Percentiles rank a stretch among this genome's conserved stretches.
Evolutionary conservation across 352 stramenopile species (phyloP).

Genomic region (Pythium rishiriense): DNA sequence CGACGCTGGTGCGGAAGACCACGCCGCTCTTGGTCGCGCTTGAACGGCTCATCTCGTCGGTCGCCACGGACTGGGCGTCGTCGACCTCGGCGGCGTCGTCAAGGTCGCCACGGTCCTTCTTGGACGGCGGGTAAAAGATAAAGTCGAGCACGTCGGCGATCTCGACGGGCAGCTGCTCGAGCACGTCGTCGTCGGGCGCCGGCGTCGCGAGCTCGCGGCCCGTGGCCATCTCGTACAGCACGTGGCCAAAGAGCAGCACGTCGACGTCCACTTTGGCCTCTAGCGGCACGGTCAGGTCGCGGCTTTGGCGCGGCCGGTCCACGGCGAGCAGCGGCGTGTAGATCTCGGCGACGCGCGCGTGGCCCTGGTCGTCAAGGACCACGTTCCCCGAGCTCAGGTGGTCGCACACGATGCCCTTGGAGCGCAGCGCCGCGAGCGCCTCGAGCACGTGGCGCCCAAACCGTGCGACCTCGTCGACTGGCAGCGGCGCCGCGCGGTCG

Average conservation of each 20-base stretch:
- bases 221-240: conserved; percentile 80
- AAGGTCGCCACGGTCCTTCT: background rate
- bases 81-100: background rate
- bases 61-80: conserved; percentile 1
- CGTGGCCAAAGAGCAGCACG: conserved; percentile 64
- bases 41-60: too few species aligned
- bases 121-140: conserved; percentile 46
- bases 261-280: conserved; percentile 71
- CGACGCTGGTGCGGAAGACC: conserved; percentile 40
- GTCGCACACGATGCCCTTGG: conserved; percentile 69
- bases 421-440: conserved; percentile 48
- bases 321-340: conserved; percentile 64
- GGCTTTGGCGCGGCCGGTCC: conserved; percentile 52
- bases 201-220: conserved; percentile 51
- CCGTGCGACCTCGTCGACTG: conserved; percentile 48
- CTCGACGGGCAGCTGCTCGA: conserved; percentile 52
- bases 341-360: conserved; percentile 60
- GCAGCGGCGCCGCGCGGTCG: conserved; percentile 38
- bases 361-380: conserved; percentile 51
- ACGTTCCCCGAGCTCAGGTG: conserved; percentile 68
- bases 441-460: conserved; percentile 65
- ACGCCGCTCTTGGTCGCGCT: conserved; percentile 21
- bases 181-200: conserved; percentile 44
- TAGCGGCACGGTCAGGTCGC: conserved; percentile 57
- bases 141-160: conserved; percentile 56